These are phyloP conservation scores for Penicillium argentinense DNA, from an alignment of 495 filamentous ascomycete genomes.

Conservation along the genomic window DNA sequence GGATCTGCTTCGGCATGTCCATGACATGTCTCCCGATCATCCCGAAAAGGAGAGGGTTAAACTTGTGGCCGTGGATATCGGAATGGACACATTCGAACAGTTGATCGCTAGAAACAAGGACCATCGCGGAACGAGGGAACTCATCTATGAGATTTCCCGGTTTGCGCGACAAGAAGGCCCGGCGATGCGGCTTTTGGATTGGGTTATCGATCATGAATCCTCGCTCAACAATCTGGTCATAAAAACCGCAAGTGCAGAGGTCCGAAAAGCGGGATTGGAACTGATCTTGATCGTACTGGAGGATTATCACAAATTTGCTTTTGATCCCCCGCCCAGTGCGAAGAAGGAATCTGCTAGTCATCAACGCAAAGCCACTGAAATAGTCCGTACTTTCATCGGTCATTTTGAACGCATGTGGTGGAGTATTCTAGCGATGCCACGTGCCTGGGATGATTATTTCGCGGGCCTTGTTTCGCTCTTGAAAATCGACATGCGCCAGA, in stretches of 20 bases:
- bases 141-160: slow-evolving; percentile 52
- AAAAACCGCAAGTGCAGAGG: slow-evolving; percentile 52
- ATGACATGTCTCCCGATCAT: slow-evolving; percentile 40
- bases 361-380: too few relatives aligned
- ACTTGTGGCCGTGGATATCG: slow-evolving; percentile 60
- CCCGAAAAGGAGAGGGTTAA: slow-evolving; percentile 55
- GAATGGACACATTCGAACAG: slow-evolving; percentile 74
- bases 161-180: slow-evolving; percentile 47
- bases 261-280: slow-evolving; percentile 60
- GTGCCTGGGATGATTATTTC: slow-evolving; percentile 82
- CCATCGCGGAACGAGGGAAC: slow-evolving; percentile 56
- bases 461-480: slow-evolving; percentile 61
- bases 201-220: slow-evolving; percentile 56
- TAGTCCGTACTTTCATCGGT: slow-evolving; percentile 56
- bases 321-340: too few relatives aligned
- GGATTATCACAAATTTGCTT: slow-evolving; percentile 47
- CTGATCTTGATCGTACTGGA: slow-evolving; percentile 53
- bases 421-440: slow-evolving; percentile 52
- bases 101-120: slow-evolving; percentile 76
- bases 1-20: slow-evolving; percentile 52
- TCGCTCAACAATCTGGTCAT: slow-evolving; percentile 67
- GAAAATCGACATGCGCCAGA: slow-evolving; percentile 56
- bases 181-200: slow-evolving; percentile 54
- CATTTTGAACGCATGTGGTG: slow-evolving; percentile 54
- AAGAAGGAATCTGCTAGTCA: too few relatives aligned